Evolutionary conservation across 306 rosid species (phyloP).

Genomic region (Potentilla sterilis): DNA sequence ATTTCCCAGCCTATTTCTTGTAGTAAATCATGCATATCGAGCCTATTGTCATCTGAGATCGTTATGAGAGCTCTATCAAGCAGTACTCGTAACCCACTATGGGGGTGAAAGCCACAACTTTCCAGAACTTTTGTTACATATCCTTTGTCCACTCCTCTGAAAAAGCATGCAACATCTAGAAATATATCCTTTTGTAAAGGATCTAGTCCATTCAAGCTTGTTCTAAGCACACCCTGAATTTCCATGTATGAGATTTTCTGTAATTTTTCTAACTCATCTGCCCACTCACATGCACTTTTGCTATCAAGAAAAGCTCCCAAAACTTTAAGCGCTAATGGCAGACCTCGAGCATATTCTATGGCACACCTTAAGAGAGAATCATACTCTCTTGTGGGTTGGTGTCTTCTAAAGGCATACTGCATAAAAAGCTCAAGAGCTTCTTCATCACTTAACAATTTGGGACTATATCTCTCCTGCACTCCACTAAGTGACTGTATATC

Average conservation of each 20-base stretch:
- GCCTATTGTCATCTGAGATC: neutral
- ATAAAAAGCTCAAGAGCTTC: constrained; percentile 22
- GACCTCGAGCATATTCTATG: constrained; percentile 12
- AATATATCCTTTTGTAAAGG: constrained; percentile 22
- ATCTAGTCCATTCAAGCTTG: constrained; percentile 24
- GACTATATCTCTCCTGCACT: neutral
- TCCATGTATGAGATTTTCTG: neutral
- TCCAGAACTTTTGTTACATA: constrained; percentile 23
- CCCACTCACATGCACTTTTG: constrained; percentile 11
- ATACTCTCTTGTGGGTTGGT: neutral
- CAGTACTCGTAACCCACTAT: constrained; percentile 32
- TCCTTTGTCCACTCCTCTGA: constrained; percentile 35
- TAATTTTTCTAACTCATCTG: neutral
- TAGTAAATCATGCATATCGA: constrained; percentile 38
- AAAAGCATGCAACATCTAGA: constrained; percentile 38
- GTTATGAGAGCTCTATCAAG: constrained; percentile 39
- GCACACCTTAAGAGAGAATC: neutral
- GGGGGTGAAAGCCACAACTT: constrained; percentile 24
- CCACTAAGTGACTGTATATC: constrained; percentile 5
- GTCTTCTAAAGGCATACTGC: constrained; percentile 11
- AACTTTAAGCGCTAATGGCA: constrained; percentile 26
- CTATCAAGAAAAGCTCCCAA: constrained; percentile 12
- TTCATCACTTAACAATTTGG: constrained; percentile 3
- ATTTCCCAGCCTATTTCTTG: constrained; percentile 31
- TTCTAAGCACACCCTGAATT: constrained; percentile 1